These are phyloP conservation scores for Neobulgaria alba DNA, from an alignment of 2,329 filamentous ascomycete species.

Conservation along the genomic window DNA sequence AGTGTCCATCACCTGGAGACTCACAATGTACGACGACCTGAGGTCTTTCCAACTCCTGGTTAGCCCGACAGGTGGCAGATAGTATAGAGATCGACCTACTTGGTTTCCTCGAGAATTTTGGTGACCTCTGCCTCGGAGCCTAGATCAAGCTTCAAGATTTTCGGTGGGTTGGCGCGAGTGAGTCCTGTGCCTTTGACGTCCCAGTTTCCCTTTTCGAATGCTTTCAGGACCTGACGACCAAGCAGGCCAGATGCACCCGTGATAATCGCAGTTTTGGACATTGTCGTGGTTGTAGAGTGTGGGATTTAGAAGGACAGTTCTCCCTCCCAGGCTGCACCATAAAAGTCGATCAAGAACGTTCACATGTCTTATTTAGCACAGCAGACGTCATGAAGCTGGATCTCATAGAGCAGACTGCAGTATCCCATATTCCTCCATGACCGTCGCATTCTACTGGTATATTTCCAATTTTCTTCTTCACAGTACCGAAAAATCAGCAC, in stretches of 20 bases:
- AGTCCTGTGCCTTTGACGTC: slow-evolving; percentile 65
- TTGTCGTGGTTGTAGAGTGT: slow-evolving; percentile 9
- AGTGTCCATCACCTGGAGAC: slow-evolving; percentile 22
- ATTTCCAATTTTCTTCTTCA: slow-evolving; percentile 51
- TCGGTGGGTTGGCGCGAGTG: slow-evolving; percentile 62
- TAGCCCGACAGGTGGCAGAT: slow-evolving; percentile 10
- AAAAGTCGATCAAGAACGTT: not conserved
- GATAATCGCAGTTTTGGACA: slow-evolving; percentile 53
- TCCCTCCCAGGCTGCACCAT: no score
- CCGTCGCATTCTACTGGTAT: no score
- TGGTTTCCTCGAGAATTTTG: slow-evolving; percentile 42
- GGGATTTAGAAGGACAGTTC: no score
- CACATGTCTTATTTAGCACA: no score
- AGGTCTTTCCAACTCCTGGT: slow-evolving; percentile 42
- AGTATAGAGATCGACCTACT: slow-evolving; percentile 36
- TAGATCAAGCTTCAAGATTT: slow-evolving; percentile 42
- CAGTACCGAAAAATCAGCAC: no score
- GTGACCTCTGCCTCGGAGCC: slow-evolving; percentile 35
- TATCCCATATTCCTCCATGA: no score
- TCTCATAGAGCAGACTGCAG: no score
- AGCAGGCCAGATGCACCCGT: slow-evolving; percentile 82
- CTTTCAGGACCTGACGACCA: slow-evolving; percentile 66
- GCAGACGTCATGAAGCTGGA: no score
- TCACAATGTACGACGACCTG: slow-evolving; percentile 74
- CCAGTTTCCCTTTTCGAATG: slow-evolving; percentile 62